Conservation (phyloP, 768 basidiomycete genomes). For the Panaeolus papilionaceus region DNA sequence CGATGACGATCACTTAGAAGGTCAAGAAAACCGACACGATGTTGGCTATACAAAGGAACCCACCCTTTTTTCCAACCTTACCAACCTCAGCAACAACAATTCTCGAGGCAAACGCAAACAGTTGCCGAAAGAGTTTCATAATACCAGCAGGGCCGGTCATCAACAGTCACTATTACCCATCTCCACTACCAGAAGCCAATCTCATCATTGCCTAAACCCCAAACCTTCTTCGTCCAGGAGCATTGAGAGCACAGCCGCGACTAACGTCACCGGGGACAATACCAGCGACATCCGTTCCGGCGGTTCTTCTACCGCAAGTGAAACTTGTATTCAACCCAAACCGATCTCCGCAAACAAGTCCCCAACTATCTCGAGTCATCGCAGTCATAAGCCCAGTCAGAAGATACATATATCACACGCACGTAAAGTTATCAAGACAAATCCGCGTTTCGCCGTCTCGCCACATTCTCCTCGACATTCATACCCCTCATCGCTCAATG, state of each 20-base stretch:
- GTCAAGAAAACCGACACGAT: constrained; percentile 11
- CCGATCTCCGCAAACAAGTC: background rate
- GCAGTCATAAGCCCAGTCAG: constrained; percentile 1
- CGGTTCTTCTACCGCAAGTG: background rate
- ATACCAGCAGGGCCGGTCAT: constrained; percentile 4
- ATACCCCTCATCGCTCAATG: constrained; percentile 3
- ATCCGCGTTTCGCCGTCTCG: background rate
- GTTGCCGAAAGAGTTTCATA: background rate
- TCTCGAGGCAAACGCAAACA: background rate
- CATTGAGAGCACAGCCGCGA: constrained; percentile 9
- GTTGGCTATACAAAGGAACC: background rate
- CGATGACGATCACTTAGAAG: background rate
- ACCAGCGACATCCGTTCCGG: background rate
- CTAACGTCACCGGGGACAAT: constrained; percentile 9
- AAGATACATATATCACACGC: constrained; percentile 5
- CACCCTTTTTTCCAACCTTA: constrained; percentile 8
- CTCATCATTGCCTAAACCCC: background rate
- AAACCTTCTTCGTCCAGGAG: background rate
- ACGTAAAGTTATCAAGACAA: constrained; percentile 2
- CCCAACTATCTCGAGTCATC: background rate
- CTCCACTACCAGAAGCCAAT: background rate
- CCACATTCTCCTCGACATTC: background rate
- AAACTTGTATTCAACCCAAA: background rate
- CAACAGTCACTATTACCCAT: constrained; percentile 11
- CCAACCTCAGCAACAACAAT: background rate